Base-by-base conservation (phyloP, 2,329 filamentous ascomycete genomes). In the Furcasterigmium sp. region DNA sequence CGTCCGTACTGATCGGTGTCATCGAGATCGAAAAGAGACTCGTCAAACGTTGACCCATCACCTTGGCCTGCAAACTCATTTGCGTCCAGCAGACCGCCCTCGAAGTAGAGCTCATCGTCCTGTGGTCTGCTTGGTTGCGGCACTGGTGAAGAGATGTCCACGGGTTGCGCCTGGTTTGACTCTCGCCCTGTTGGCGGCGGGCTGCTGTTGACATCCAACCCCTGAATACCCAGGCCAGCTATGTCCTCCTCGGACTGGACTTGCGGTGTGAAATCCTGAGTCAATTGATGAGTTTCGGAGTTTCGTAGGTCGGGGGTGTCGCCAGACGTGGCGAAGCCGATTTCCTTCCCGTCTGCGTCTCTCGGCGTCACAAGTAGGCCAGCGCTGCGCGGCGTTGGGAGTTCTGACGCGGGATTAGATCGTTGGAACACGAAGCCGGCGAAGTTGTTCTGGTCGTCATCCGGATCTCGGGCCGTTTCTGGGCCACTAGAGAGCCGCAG, bases 71-170 rank as follows among this genome's bases (percentile, higher is more conserved):
- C 67, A 52, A 76, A 73, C 41, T 68, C 65, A 17, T 60, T 56
- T 7, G 65, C 56, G 50, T 67, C 64, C 35, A 67, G 64, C 0
- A 58, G 42, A 54, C 78, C 62, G 3, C 81, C 82, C 54, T 81
- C 80, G 49, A 85, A 81, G 54, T 84, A 88, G 57, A 87, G 87
- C 23, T 87, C 65, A 49, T 87, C 84, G 51, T 84, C 80, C 39
- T 30, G 30, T 18, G n/a, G n/a, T n/a, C n/a, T n/a, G n/a, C n/a
- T n/a, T n/a, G n/a, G n/a, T n/a, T 9, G 8, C 26, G 26, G 26
- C 14, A 14, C 9, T 29, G 9, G 26, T 29, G 26, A 29, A 29
- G 26, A 8, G 8, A 42, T 48, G 45, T n/a, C n/a, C n/a, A n/a
- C n/a, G n/a, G n/a, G n/a, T n/a, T n/a, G n/a, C n/a, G n/a, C n/a